phyloP scores from a whole-genome alignment of 208 protist species.

The Trypanosoma avium region DNA sequence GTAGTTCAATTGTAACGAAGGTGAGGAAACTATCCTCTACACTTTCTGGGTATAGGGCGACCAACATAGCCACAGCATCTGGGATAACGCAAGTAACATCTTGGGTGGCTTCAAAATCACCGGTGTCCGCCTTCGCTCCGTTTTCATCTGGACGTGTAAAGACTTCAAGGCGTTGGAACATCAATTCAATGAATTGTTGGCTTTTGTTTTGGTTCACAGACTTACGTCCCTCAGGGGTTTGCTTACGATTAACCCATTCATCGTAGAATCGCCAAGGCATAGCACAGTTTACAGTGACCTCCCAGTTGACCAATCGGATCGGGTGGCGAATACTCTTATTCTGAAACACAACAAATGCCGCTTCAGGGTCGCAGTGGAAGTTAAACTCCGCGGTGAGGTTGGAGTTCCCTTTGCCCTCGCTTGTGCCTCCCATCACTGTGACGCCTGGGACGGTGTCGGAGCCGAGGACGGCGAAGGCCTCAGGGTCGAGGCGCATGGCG shows the following conservation, averaged over 20 bases:
- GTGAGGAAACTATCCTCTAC: constrained; percentile 65
- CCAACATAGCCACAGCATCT: constrained; percentile 73
- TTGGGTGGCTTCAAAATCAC: constrained; percentile 72
- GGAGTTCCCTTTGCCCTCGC: constrained; percentile 78
- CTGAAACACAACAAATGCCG: constrained; percentile 77
- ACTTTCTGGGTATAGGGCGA: constrained; percentile 51
- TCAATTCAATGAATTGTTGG: constrained; percentile 70
- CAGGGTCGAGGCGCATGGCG: constrained; percentile 59
- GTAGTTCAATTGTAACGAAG: constrained; percentile 70
- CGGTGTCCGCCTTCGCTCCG: constrained; percentile 67
- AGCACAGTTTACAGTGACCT: constrained; percentile 75
- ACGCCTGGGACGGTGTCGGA: constrained; percentile 66
- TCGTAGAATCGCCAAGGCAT: constrained; percentile 81
- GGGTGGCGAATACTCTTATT: constrained; percentile 42
- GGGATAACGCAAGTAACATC: constrained; percentile 83
- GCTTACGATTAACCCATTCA: constrained; percentile 46
- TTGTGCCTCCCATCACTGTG: constrained; percentile 72
- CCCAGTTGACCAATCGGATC: constrained; percentile 68
- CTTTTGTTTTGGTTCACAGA: constrained; percentile 39
- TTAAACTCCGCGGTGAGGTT: constrained; percentile 86
- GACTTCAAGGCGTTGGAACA: constrained; percentile 69
- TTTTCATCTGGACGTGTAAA: constrained; percentile 69
- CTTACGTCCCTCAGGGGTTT: neutral
- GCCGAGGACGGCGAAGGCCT: constrained; percentile 59
- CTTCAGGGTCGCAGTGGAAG: constrained; percentile 85